Evolutionary conservation across 2,329 filamentous ascomycete genomes (phyloP).

Genomic region (Zarea fungicola): DNA sequence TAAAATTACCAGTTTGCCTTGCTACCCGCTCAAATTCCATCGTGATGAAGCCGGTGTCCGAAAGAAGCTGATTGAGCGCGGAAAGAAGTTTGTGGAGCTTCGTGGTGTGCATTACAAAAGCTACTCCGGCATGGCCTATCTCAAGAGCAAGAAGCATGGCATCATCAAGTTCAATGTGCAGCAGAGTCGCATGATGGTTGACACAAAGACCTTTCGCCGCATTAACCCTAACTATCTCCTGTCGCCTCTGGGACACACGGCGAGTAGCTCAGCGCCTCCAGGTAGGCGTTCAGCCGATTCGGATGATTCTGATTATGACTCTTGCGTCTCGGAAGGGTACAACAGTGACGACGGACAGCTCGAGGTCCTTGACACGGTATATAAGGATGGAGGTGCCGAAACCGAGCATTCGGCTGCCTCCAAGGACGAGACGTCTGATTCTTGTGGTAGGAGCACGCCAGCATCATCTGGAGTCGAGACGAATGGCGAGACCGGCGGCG

Average conservation of each 20-base stretch:
- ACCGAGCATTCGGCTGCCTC: slow-evolving; percentile 10
- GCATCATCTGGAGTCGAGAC: not conserved
- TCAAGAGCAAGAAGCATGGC: slow-evolving; percentile 65
- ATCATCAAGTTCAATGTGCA: slow-evolving; percentile 71
- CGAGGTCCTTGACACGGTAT: slow-evolving; percentile 47
- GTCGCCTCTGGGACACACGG: slow-evolving; percentile 54
- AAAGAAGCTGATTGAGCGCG: slow-evolving; percentile 66
- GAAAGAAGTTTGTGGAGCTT: slow-evolving; percentile 78
- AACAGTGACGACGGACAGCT: slow-evolving; percentile 33
- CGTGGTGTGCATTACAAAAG: slow-evolving; percentile 77
- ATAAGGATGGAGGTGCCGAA: slow-evolving; percentile 32
- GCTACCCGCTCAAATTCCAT: slow-evolving; percentile 77
- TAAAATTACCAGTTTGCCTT: slow-evolving; percentile 73
- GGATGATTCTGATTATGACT: slow-evolving; percentile 33
- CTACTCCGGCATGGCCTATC: slow-evolving; percentile 79
- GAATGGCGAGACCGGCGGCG: not conserved
- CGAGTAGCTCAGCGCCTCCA: slow-evolving; percentile 40
- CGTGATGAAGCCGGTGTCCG: slow-evolving; percentile 62
- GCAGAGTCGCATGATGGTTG: slow-evolving; percentile 83
- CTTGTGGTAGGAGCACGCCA: slow-evolving; percentile 8
- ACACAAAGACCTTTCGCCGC: slow-evolving; percentile 73
- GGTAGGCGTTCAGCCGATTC: slow-evolving; percentile 55
- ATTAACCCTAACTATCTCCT: slow-evolving; percentile 84
- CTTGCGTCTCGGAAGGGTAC: slow-evolving; percentile 36
- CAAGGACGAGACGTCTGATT: slow-evolving; percentile 15